Percentiles rank a stretch among this genome's conserved stretches.
phyloP scores from a whole-genome alignment of 805 yeast species.

The Saturnispora zaruensis region DNA sequence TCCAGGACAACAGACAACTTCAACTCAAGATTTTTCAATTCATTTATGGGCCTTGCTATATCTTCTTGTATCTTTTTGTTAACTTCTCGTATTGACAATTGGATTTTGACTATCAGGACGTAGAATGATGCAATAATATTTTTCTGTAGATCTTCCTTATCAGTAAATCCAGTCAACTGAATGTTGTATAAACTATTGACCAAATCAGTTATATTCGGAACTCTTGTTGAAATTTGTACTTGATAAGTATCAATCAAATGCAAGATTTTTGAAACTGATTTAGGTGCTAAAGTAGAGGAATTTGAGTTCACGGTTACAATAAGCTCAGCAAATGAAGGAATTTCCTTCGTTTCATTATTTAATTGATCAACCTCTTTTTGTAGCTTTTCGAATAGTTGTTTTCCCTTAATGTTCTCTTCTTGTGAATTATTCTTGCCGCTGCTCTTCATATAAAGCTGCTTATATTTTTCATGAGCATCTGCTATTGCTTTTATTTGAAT shows the following conservation, averaged over 20 bases:
- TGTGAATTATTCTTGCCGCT: slow-evolving; percentile 10
- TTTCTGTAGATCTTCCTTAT: slow-evolving; percentile 25
- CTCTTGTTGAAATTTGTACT: slow-evolving; percentile 16
- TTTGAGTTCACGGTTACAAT: slow-evolving; percentile 24
- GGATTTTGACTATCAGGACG: slow-evolving; percentile 30
- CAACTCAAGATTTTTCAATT: slow-evolving; percentile 27
- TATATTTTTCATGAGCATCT: slow-evolving; percentile 33
- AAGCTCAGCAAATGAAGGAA: slow-evolving; percentile 26
- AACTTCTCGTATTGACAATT: slow-evolving; percentile 30
- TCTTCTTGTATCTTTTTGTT: slow-evolving; percentile 27
- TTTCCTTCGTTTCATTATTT: slow-evolving; percentile 14
- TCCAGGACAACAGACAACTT: slow-evolving; percentile 41
- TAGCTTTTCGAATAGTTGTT: slow-evolving; percentile 16
- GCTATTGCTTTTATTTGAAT: slow-evolving; percentile 31
- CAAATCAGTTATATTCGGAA: slow-evolving; percentile 27
- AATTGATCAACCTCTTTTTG: slow-evolving; percentile 21
- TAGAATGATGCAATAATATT: slow-evolving; percentile 29
- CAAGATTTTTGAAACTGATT: slow-evolving; percentile 20
- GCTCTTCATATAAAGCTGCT: slow-evolving; percentile 29
- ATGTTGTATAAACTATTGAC: slow-evolving; percentile 30
- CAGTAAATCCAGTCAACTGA: slow-evolving; percentile 31
- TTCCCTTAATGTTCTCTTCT: slow-evolving; percentile 16
- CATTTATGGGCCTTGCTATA: slow-evolving; percentile 24
- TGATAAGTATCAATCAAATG: slow-evolving; percentile 18
- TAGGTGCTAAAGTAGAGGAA: slow-evolving; percentile 21